Base-by-base conservation (phyloP, 2,329 filamentous ascomycete genomes). In the Fusarium transvaalense region DNA sequence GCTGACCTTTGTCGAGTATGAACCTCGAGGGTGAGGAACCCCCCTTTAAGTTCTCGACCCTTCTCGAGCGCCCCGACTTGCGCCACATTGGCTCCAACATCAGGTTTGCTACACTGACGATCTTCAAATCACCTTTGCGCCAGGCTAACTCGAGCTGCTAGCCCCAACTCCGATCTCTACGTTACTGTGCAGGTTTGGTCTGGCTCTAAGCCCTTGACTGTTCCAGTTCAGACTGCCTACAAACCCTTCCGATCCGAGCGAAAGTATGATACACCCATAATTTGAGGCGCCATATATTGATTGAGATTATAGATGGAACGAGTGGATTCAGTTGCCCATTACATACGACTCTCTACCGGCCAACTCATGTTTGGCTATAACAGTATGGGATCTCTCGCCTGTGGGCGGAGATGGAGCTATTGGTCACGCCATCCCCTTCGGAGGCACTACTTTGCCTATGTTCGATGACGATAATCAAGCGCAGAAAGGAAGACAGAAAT, bases 121-220 rank as follows among this genome's bases (percentile, higher is more conserved):
- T n/a, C 39, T 29, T 23, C 23, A 47, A 51, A 23, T 21, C n/a
- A 29, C 14, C 21, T 52, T 34, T 17, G 41, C 58, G 19, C 41
- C 50, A 43, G n/a, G 71, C 78, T 75, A 58, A 76, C 62, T 53
- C 41, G 62, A 56, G 32, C 42, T 34, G 63, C 56, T 67, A 94
- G 92, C 78, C 84, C 91, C 1, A 83, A 91, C 76, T 97, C 94
- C 27, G 96, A 99, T 78, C 89, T 99, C 47, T 97, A 95, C 76
- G 90, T 97, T 48, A 97, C 94, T 1, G 92, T 91, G 10, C 96
- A 98, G 79, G 87, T 98, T 74, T 99, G 95, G 91, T 93, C 94
- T 14, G 94, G 97, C 74, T 97, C 94, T 29, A 99, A 99, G 78
- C 94, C 95, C 35, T 82, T 99, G 71, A 97, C 94, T 0, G 92